A percentile compares a stretch with the other conserved stretches of the same genome.
Conservation (phyloP, 345 rosid genomes). For the Moricandia arvensis region DNA sequence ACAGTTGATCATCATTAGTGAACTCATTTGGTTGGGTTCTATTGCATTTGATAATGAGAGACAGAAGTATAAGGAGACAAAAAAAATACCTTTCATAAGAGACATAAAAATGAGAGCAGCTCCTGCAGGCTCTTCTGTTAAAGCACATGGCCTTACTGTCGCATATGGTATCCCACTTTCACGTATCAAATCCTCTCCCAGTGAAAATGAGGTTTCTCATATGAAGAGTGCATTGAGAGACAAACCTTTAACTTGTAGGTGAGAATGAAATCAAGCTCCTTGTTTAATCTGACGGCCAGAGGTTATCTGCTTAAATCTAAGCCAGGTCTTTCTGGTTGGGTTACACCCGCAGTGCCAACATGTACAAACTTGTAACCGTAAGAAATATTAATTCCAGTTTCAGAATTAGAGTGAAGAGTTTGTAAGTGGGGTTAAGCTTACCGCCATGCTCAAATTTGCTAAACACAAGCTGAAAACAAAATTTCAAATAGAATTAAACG, state of each 20-base stretch:
- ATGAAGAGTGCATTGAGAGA: neutral
- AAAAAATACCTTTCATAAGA: too few relatives aligned
- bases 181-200: constrained; percentile 85
- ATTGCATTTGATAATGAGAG: too few relatives aligned
- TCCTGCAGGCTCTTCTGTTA: constrained; percentile 97
- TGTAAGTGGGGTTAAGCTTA: constrained; percentile 70
- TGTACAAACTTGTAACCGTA: constrained; percentile 68
- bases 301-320: constrained; percentile 90
- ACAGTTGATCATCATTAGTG: too few relatives aligned
- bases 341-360: constrained; percentile 91
- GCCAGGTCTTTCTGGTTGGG: constrained; percentile 91
- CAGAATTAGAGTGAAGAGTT: neutral
- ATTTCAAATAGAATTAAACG: constrained; percentile 1
- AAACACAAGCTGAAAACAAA: constrained; percentile 77
- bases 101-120: constrained; percentile 69
- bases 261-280: constrained; percentile 81
- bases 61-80: too few relatives aligned
- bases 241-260: constrained; percentile 87
- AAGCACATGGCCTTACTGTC: constrained; percentile 86
- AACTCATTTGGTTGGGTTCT: too few relatives aligned
- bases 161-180: constrained; percentile 86
- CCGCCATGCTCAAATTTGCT: constrained; percentile 97
- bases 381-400: neutral
- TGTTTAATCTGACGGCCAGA: constrained; percentile 95
- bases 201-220: neutral